Conservation (phyloP, 148 eudicot species). For the Vaccinium darrowii region DNA sequence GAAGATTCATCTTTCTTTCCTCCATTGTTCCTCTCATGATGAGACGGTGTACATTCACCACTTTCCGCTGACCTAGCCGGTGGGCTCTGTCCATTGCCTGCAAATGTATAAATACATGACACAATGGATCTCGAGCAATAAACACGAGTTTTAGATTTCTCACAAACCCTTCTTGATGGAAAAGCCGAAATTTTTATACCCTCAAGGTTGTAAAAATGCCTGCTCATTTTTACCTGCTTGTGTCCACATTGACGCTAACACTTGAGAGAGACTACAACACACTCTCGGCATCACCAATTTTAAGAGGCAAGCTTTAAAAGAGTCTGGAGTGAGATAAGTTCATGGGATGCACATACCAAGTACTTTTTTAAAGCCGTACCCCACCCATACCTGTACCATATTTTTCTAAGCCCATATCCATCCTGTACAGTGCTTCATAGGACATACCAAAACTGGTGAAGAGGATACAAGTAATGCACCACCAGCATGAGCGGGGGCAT, state of each 20-base stretch:
- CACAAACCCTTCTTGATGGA: not conserved
- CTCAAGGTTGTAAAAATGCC: not conserved
- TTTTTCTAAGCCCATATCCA: not conserved
- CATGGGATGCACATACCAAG: not conserved
- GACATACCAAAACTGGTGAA: not conserved
- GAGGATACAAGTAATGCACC: not conserved
- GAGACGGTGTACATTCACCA: conserved; percentile 94
- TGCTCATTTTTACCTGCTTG: not conserved
- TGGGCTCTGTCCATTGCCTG: conserved; percentile 99
- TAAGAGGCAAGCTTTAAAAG: not conserved
- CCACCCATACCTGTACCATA: not conserved
- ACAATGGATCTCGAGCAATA: not conserved
- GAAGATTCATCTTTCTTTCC: conserved; percentile 99
- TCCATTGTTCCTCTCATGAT: conserved; percentile 98
- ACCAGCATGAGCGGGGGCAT: not conserved
- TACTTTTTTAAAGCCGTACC: not conserved
- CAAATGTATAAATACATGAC: not conserved
- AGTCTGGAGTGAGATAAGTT: not conserved
- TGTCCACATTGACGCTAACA: not conserved
- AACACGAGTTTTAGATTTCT: not conserved
- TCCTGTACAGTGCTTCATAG: not conserved
- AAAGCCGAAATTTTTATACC: not conserved
- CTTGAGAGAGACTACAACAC: not conserved
- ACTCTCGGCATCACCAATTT: too few relatives aligned
- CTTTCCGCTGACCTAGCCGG: conserved; percentile 93